Conservation (phyloP, 179 eudicot genomes). For the Beta macrorhiza region DNA sequence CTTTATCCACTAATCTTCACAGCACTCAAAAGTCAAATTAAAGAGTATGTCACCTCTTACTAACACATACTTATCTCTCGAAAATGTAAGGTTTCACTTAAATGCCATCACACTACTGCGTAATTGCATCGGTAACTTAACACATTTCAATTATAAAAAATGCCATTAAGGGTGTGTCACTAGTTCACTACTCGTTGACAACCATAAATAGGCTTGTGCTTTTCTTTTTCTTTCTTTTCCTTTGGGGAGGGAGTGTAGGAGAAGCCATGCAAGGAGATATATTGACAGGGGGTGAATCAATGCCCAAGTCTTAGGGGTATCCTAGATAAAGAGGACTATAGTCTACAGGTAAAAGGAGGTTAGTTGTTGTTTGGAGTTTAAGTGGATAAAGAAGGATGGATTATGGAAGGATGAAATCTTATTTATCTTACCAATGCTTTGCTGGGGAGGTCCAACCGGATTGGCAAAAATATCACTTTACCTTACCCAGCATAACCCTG, state of each 20-base stretch:
- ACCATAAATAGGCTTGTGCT: too few species aligned
- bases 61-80: neutral
- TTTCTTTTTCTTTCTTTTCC: too few species aligned
- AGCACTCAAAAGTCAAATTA: neutral
- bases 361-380: neutral
- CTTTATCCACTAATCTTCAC: neutral
- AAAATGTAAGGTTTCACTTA: neutral
- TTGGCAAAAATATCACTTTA: neutral
- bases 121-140: neutral
- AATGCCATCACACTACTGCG: neutral
- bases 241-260: too few species aligned
- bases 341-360: too few species aligned
- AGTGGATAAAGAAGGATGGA: neutral
- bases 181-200: too few species aligned
- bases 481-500: neutral
- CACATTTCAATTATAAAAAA: neutral
- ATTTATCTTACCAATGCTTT: neutral
- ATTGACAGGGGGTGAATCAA: too few species aligned
- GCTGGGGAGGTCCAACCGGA: neutral
- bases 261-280: too few species aligned
- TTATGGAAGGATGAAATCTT: neutral
- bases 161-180: neutral
- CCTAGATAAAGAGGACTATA: too few species aligned
- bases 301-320: too few species aligned
- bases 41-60: neutral